phyloP scores from a whole-genome alignment of 2,329 filamentous ascomycete species.

The Aspergillus bombycis region DNA sequence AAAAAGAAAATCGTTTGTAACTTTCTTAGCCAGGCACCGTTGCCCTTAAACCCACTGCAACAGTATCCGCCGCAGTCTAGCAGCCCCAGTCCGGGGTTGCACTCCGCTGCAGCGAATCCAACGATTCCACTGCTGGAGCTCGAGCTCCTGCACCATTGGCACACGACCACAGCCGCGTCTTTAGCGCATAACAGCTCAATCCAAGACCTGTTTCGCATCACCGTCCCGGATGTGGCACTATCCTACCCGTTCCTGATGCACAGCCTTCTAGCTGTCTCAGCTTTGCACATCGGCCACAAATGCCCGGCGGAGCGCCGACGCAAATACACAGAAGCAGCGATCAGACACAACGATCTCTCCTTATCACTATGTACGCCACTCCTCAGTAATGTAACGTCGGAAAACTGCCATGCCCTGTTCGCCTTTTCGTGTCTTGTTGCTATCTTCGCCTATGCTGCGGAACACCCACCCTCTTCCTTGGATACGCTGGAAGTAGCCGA shows the following conservation, averaged over 20 bases:
- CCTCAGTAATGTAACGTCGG: conserved; percentile 10
- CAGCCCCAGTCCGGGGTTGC: neutral
- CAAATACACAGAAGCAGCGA: conserved; percentile 11
- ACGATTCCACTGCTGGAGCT: conserved; percentile 14
- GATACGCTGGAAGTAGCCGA: conserved; percentile 1
- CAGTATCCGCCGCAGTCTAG: no score
- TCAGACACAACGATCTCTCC: conserved; percentile 14
- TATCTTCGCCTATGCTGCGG: conserved; percentile 12
- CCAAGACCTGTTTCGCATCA: conserved; percentile 9
- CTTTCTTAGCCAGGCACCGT: conserved; percentile 5
- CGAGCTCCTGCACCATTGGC: conserved; percentile 21
- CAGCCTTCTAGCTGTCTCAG: conserved; percentile 16
- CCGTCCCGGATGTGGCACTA: conserved; percentile 12
- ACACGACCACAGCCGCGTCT: conserved; percentile 8
- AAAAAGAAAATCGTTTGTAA: conserved; percentile 9
- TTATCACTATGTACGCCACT: conserved; percentile 15
- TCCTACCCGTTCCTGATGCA: conserved; percentile 17
- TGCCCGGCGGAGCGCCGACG: neutral
- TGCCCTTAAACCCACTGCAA: neutral
- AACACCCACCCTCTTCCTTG: neutral
- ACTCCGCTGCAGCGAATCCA: no score
- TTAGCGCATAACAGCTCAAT: neutral
- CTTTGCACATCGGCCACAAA: conserved; percentile 11
- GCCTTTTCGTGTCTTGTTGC: conserved; percentile 16
- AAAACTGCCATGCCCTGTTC: conserved; percentile 19